Percentiles rank a stretch among this genome's conserved stretches.
phyloP scores from a whole-genome alignment of 75 land plant species.

The Pinus albicaulis region DNA sequence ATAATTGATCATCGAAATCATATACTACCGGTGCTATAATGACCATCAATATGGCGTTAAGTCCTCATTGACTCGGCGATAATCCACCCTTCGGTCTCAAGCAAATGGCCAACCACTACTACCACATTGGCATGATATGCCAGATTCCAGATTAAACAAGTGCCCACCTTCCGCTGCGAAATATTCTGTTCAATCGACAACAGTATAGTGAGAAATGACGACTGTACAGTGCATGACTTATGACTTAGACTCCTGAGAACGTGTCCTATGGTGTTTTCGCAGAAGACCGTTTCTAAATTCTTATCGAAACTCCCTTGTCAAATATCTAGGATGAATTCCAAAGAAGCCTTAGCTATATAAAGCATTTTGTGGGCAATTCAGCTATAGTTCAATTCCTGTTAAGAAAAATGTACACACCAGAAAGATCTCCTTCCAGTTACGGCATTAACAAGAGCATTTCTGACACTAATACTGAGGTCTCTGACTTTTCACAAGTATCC shows the following conservation, averaged over 20 bases:
- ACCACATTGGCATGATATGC: background rate
- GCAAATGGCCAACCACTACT: background rate
- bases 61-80: background rate
- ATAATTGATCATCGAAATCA: background rate
- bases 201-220: background rate
- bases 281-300: background rate
- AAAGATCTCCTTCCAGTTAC: background rate
- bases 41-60: background rate
- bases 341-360: background rate
- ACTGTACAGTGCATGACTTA: background rate
- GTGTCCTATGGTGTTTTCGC: background rate
- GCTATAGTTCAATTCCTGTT: background rate
- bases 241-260: background rate
- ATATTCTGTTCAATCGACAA: too few species aligned
- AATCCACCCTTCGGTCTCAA: background rate
- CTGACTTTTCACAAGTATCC: background rate
- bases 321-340: background rate
- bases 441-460: constrained; percentile 6
- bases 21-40: background rate
- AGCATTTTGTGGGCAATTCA: background rate
- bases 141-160: background rate
- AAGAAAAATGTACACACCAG: constrained; percentile 6
- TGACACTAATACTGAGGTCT: background rate
- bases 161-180: background rate
- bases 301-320: background rate